Conservation (phyloP, 257 asterid species). For the Leptodermis oblonga region DNA sequence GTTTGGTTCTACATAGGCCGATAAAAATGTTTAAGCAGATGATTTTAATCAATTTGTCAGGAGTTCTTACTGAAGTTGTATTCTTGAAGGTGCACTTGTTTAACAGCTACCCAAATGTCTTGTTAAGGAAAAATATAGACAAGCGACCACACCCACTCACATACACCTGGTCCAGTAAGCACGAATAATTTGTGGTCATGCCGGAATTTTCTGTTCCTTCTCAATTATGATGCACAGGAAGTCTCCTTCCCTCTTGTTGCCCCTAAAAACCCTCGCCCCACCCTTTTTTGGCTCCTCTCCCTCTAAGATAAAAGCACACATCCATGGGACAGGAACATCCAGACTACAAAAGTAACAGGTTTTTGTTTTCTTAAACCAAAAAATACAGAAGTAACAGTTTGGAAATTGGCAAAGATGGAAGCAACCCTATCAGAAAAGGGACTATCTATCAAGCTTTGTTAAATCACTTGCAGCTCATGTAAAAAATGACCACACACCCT, state of each 20-base stretch:
- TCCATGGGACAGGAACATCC: no score
- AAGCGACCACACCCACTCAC: background rate
- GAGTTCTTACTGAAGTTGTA: background rate
- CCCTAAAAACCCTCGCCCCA: no score
- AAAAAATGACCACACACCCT: background rate
- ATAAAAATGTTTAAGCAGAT: no score
- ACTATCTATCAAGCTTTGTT: background rate
- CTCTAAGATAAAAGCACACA: no score
- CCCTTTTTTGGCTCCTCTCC: no score
- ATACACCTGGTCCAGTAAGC: background rate
- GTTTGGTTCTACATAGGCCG: background rate
- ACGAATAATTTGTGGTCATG: background rate
- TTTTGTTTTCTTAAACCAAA: no score
- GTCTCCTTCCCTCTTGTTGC: no score
- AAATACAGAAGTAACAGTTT: background rate
- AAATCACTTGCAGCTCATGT: no score
- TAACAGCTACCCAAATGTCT: background rate
- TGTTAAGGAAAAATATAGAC: background rate
- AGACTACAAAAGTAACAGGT: no score
- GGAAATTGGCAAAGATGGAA: background rate
- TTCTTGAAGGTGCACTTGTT: background rate
- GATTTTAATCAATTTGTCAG: background rate
- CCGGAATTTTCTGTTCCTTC: background rate
- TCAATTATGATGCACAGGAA: background rate
- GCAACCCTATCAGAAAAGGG: background rate